These are phyloP conservation scores for Leishmania tropica DNA, from an alignment of 208 protist species.

Conservation along the genomic window DNA sequence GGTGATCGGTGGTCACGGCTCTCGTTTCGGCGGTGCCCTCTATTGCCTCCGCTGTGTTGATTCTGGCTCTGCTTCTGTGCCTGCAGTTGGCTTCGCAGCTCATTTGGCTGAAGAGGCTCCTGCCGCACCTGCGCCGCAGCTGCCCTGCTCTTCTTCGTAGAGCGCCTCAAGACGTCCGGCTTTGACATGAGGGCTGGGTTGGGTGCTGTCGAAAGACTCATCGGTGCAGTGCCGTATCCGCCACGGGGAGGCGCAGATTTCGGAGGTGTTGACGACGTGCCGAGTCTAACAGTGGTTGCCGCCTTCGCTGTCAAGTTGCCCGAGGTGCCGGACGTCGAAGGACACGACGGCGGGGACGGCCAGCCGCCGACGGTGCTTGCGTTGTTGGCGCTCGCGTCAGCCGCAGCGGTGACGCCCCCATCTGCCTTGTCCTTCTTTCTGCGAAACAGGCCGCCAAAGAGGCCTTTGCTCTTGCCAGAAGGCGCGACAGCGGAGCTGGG, in stretches of 20 bases:
- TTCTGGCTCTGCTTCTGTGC: not conserved
- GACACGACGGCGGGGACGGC: not conserved
- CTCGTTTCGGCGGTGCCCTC: not conserved
- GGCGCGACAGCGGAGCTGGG: not conserved
- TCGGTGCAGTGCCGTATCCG: not conserved
- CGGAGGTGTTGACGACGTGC: not conserved
- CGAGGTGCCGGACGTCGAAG: not conserved
- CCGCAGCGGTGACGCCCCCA: not conserved
- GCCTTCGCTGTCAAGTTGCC: not conserved
- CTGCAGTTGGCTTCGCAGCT: not conserved
- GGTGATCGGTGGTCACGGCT: constrained; percentile 7
- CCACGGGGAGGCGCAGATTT: not conserved
- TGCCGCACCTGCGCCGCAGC: constrained; percentile 17
- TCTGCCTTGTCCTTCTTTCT: constrained; percentile 24
- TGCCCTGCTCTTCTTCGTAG: constrained; percentile 35
- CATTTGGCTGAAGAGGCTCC: not conserved
- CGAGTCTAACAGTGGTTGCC: not conserved
- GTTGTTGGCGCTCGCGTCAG: not conserved
- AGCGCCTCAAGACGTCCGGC: constrained; percentile 18
- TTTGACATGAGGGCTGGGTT: constrained; percentile 2
- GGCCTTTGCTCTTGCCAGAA: constrained; percentile 15
- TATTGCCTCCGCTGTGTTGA: not conserved
- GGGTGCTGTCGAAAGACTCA: not conserved
- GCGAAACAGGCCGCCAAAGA: constrained; percentile 36
- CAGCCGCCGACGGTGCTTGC: not conserved